Evolutionary conservation across 1,139 yeast genomes (phyloP), one percentile per base, ranked within the genome.

Genomic region (Ogataea hybrid): DNA sequence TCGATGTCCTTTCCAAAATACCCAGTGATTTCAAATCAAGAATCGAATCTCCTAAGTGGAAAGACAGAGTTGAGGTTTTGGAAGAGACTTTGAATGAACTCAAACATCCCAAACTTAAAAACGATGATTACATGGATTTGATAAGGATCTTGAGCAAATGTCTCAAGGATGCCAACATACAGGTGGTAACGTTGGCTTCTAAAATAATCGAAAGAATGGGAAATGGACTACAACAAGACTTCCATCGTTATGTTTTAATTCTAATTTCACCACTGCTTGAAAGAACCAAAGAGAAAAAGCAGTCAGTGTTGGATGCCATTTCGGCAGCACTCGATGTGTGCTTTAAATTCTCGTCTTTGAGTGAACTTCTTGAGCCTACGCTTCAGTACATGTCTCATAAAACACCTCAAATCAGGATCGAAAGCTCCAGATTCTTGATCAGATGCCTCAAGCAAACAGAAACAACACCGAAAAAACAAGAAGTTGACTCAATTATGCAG

Each of bases 121-220:
- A 79, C 44, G 81, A 77, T n/a, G 96, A 90, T 58, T 89, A 83
- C 59, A 55, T 75, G 5, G 81, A 75, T 2, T 62, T 90, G 11
- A 65, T 83, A 16, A 68, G 81, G 45, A 61, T 73, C 2, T 71
- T 88, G 52, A 78, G 84, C n/a, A 84, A 80, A 51, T 78, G 90
- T 50, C 72, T 90, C 64, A 85, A 81, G 57, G 99, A 92, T 66
- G 95, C 94, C 3, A 94, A 94, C 60, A 74, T 90, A 42, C 92
- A 84, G 62, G 96, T 87, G 11, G 96, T 88, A 0, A 83, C 84
- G 22, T 59, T 84, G 29, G 90, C 97, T 0, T 85, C 96, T 1
- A 78, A 79, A 44, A 78, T 87, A 43, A 68, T 84, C 16, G 79
- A 75, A 43, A 65, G 67, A 33, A 61, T 92, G 29, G 86, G 88